Conservation (phyloP, 225 moss, liverwort and hornwort species). For the Antitrichia curtipendula region DNA sequence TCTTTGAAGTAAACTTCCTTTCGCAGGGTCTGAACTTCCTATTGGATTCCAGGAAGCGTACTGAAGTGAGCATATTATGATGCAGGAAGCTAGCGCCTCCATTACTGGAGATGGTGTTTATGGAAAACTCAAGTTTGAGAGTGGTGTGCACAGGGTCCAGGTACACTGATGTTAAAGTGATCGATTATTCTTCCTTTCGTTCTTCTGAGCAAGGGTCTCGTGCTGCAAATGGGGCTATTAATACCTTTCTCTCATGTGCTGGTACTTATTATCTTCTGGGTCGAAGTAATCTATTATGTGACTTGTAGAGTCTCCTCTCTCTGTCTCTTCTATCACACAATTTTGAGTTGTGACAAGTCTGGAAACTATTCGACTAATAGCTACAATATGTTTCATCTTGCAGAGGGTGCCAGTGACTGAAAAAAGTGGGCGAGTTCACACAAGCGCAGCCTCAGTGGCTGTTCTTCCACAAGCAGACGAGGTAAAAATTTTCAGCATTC, state of each 20-base stretch:
- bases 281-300: not conserved
- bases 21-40: not conserved
- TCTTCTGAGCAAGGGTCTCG: not conserved
- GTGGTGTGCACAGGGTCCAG: constrained; percentile 97
- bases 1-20: not conserved
- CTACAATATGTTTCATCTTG: not conserved
- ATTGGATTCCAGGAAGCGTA: not conserved
- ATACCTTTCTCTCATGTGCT: not conserved
- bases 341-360: not conserved
- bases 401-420: constrained; percentile 95
- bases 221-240: not conserved
- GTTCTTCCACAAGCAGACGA: constrained; percentile 97
- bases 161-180: constrained; percentile 13
- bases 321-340: not conserved
- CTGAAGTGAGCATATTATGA: not conserved
- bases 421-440: constrained; percentile 92
- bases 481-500: constrained; percentile 20
- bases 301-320: not conserved
- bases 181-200: not conserved
- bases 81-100: constrained; percentile 97
- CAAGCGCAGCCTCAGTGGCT: constrained; percentile 94
- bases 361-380: not conserved
- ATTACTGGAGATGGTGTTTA: constrained; percentile 82
- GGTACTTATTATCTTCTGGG: not conserved
- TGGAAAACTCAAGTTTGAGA: constrained; percentile 94